Evolutionary conservation across 371 early-diverging fungal species (phyloP), one percentile per base, ranked within the genome.

Genomic region (Entomophthora muscae): DNA sequence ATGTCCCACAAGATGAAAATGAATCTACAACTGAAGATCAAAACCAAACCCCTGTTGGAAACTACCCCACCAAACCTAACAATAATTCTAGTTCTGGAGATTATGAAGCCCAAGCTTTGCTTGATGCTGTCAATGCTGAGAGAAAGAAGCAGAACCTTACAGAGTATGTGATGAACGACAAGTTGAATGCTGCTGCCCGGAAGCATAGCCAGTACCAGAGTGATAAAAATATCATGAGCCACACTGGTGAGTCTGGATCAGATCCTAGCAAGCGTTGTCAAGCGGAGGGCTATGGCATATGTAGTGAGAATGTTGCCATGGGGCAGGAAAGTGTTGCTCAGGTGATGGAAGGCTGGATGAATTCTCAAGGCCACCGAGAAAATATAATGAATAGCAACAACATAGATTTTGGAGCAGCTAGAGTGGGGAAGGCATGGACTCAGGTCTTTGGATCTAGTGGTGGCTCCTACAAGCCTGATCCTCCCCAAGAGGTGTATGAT

Each of bases 221-320:
- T 56, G 52, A 59, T 31, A 54, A 53, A 26, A 52, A 53, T 26
- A 21, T 22, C 28, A 70, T 72, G 71, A 67, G 72, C 0, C 76
- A 75, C 59, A 28, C 61, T 27, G 64, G 73, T 28, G n/a, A 53
- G 0, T 32, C 31, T 0, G 72, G 72, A 3, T 22, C 51, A 3
- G 54, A 67, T 2, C 68, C 66, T 13, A 7, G 31, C 2, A 69
- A 73, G 1, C 64, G 67, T 60, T 31, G 66, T 0, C 21, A 23
- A 1, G 53, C 13, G 0, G 71, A 64, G 0, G 61, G 64, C 32
- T 31, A 69, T n/a, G 13, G 3, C 54, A 68, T 60, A 0, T 57
- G 61, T 7, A 72, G 69, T 7, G 77, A 76, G 66, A 76, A 76
- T 68, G 76, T 76, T 29, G 77, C 77, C 27, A 63, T 33, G 58